A percentile compares a stretch with the other conserved stretches of the same genome.
Evolutionary conservation across 2,329 filamentous ascomycete genomes (phyloP).

Genomic region (Fragosphaeria purpurea): DNA sequence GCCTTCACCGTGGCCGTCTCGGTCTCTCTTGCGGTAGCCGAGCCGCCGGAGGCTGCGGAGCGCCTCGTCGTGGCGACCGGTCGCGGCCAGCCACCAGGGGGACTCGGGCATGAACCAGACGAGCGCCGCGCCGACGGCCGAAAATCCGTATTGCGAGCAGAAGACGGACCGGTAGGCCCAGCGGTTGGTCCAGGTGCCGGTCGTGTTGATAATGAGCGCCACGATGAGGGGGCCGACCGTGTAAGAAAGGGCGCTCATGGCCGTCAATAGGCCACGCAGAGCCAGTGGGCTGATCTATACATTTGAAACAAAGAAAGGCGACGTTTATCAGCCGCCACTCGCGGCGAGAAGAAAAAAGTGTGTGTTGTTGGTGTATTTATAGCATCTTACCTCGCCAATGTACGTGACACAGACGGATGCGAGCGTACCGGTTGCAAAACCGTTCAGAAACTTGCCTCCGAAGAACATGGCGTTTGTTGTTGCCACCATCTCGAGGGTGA

Average conservation of each 20-base stretch:
- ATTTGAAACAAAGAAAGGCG: too few relatives aligned
- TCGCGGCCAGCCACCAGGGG: constrained; percentile 23
- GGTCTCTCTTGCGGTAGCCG: too few relatives aligned
- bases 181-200: constrained; percentile 10
- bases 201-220: constrained; percentile 15
- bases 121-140: constrained; percentile 9
- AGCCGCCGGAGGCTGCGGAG: constrained; percentile 9
- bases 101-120: constrained; percentile 14
- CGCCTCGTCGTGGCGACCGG: constrained; percentile 29
- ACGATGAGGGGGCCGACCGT: constrained; percentile 14
- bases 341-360: too few relatives aligned
- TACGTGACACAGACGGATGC: constrained; percentile 11
- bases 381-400: constrained; percentile 11
- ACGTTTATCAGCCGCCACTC: too few relatives aligned
- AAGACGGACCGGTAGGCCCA: constrained; percentile 13
- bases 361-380: constrained; percentile 6
- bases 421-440: constrained; percentile 18
- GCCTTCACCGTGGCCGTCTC: too few relatives aligned
- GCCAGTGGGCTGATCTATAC: constrained; percentile 12
- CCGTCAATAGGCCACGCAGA: constrained; percentile 16
- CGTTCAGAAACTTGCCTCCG: constrained; percentile 27
- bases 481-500: constrained; percentile 25
- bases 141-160: constrained; percentile 18
- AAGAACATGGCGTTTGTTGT: constrained; percentile 27
- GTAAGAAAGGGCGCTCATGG: constrained; percentile 13